Evolutionary conservation across 2,329 filamentous ascomycete species (phyloP), one percentile per base, ranked within the genome.

Genomic region (Aspergillus piperis): DNA sequence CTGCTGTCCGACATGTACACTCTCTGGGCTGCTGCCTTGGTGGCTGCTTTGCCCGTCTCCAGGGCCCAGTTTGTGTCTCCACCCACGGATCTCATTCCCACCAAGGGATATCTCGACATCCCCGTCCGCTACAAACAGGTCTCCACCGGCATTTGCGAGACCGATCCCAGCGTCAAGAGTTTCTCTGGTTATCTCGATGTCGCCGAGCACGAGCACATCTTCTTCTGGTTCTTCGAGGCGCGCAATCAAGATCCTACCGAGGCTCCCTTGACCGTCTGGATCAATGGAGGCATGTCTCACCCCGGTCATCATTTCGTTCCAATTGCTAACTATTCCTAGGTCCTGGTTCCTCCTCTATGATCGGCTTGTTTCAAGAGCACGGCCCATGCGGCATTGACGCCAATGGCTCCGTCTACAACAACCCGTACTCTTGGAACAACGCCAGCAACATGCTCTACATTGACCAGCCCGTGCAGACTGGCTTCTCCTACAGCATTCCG

Each of bases 321-420:
- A 13, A 36, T 36, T 5, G 32, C n/a, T 6, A 13, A 47, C 2
- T n/a, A 4, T 54, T 10, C 5, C 6, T 8, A 54, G 52, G 66
- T 8, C 66, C 66, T 3, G 66, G 72, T 0, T 72, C 68, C 15
- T 72, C 69, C 17, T 73, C 71, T 7, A 73, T 74, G 71, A 71
- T 73, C 51, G 72, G 72, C 3, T 58, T 74, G 19, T 73, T 74
- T 60, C 72, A 74, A 61, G 72, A 74, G 51, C 44, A 71, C 2
- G 72, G 72, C 21, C 71, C 71, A n/a, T 74, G 71, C 55, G 65
- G 65, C 25, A 60, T 67, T 39, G 65, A 66, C 48, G 47, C 52
- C 17, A 54, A 68, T 41, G 66, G 65, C 23, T 58, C 64, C 11
- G 61, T 62, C n/a, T 67, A 64, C 58, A 68, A 67, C 52, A 54